Conservation (phyloP, 1,139 yeast species). For the Suzukiozyma palmioleophila region DNA sequence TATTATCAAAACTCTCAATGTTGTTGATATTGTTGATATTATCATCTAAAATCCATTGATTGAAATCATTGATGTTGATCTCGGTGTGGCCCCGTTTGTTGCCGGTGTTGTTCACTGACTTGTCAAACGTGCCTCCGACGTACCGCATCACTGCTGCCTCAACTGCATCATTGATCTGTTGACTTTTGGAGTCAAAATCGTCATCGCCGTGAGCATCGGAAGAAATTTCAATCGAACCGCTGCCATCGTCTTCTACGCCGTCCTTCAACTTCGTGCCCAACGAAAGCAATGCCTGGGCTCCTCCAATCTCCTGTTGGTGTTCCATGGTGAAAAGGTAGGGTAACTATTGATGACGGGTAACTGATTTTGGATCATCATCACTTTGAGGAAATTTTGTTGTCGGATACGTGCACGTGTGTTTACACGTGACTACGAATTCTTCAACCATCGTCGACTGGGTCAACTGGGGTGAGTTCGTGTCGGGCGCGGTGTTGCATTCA, state of each 20-base stretch:
- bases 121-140: slow-evolving; percentile 57
- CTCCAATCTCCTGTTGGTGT: slow-evolving; percentile 38
- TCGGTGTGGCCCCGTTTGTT: slow-evolving; percentile 9
- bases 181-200: slow-evolving; percentile 28
- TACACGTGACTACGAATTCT: too few relatives aligned
- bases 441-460: too few relatives aligned
- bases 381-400: too few relatives aligned
- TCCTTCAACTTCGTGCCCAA: slow-evolving; percentile 31
- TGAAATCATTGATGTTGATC: slow-evolving; percentile 32
- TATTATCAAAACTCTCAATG: slow-evolving; percentile 3
- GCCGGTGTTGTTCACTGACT: slow-evolving; percentile 8
- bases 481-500: too few relatives aligned
- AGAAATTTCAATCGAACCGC: slow-evolving; percentile 4
- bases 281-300: slow-evolving; percentile 44
- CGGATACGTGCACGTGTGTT: too few relatives aligned
- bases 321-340: slow-evolving; percentile 2
- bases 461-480: too few relatives aligned
- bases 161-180: slow-evolving; percentile 49
- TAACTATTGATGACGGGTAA: slow-evolving; percentile 4
- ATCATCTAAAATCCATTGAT: slow-evolving; percentile 40
- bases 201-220: slow-evolving; percentile 9
- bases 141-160: slow-evolving; percentile 74
- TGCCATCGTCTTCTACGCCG: slow-evolving; percentile 12
- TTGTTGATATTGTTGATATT: slow-evolving; percentile 2
- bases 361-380: not conserved